Evolutionary conservation across 139 green algal genomes (phyloP), one percentile per base, ranked within the genome.

Genomic region (Haematococcus sp.): DNA sequence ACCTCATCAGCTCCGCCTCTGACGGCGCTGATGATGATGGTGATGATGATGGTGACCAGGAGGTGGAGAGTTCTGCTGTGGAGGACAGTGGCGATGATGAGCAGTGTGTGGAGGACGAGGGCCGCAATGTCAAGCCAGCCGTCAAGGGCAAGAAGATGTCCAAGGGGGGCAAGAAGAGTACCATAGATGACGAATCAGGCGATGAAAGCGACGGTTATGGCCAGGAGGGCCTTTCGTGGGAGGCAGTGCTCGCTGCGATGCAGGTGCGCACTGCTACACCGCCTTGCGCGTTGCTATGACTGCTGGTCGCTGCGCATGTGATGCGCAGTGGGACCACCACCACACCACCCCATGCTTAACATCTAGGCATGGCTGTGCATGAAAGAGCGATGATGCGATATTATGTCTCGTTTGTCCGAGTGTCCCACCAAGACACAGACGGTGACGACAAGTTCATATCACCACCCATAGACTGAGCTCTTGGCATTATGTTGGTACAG

Each of bases 161-260:
- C 40, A 49, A 49, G 11, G 11, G 11, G 40, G 40, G 40, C 44
- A 60, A 81, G 68, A 15, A 4, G 4, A 20, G 13, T 40, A 55
- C 15, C 22, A 3, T 35, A 2, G 66, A 63, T 2, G 55, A n/a
- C 32, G 58, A 70, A 7, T 58, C 31, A 16, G 34, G 51, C 33
- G 30, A 87, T 56, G 91, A 93, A 2, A 91, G 84, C 68, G 89
- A 90, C 40, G 91, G 91, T 2, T 94, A 96, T 58, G 89, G 89
- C 23, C 87, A 92, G 0, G 80, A 73, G 1, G 93, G 87, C 9
- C 87, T 98, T 20, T 92, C 83, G 0, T 98, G 91, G 91, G 93
- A 98, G 81, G 91, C 91, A 9, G 90, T 98, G 15, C 84, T 98
- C 81, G 73, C 76, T 2, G 73, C 67, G 30, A 70, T 97, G 74